Evolutionary conservation across 305 asterid genomes (phyloP).

Genomic region (Rubia balearica): DNA sequence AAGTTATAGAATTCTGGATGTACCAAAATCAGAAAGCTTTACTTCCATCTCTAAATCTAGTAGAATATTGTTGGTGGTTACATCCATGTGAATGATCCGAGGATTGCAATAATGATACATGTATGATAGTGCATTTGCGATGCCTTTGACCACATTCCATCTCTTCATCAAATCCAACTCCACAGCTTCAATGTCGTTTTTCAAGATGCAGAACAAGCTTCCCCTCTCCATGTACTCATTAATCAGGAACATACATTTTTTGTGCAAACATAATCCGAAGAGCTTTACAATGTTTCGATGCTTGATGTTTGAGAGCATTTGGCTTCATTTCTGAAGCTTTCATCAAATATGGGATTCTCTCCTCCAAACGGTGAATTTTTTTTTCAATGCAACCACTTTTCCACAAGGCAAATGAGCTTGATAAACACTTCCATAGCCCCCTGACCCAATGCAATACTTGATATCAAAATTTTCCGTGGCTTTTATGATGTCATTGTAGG

Average conservation of each 20-base stretch:
- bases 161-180: conserved; percentile 27
- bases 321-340: conserved; percentile 27
- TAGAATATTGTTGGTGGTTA: conserved; percentile 31
- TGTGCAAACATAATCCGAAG: conserved; percentile 27
- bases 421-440: conserved; percentile 33
- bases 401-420: conserved; percentile 22
- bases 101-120: conserved; percentile 30
- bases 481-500: conserved; percentile 25
- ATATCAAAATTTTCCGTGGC: conserved; percentile 27
- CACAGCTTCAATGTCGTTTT: conserved; percentile 17
- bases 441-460: conserved; percentile 25
- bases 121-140: conserved; percentile 30
- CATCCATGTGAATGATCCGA: conserved; percentile 30
- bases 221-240: conserved; percentile 32
- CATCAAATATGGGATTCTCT: neutral
- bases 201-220: conserved; percentile 17
- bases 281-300: conserved; percentile 31
- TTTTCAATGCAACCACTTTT: conserved; percentile 31
- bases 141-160: conserved; percentile 21
- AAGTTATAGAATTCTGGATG: conserved; percentile 19
- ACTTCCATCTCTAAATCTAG: conserved; percentile 23
- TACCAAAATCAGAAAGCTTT: conserved; percentile 29
- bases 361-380: conserved; percentile 26
- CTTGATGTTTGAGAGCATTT: conserved; percentile 22
- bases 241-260: conserved; percentile 20